Percentiles rank a stretch among this genome's conserved stretches.
phyloP scores from a whole-genome alignment of 768 basidiomycete species.

The Hydnum rufescens region DNA sequence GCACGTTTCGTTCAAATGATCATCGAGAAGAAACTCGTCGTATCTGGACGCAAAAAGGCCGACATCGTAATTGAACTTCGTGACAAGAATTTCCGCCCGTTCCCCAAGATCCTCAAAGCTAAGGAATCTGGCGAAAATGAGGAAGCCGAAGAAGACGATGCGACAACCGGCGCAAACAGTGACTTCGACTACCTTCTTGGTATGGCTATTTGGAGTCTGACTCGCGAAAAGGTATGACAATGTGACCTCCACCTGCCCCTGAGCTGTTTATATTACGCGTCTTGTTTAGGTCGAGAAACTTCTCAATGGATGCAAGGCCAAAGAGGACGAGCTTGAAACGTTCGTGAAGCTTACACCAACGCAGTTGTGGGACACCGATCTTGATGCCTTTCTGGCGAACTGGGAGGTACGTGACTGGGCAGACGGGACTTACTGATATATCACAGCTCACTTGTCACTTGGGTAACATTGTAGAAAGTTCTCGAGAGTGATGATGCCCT shows the following conservation, averaged over 20 bases:
- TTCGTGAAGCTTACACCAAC: slow-evolving; percentile 63
- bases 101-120: slow-evolving; percentile 59
- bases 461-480: slow-evolving; percentile 2
- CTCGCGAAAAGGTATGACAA: slow-evolving; percentile 58
- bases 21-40: slow-evolving; percentile 56
- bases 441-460: background rate
- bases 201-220: slow-evolving; percentile 92
- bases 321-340: slow-evolving; percentile 59
- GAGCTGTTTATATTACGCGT: background rate
- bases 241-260: background rate
- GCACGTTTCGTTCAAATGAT: slow-evolving; percentile 97
- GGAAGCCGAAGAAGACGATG: slow-evolving; percentile 33
- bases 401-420: slow-evolving; percentile 82
- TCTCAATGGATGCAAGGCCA: slow-evolving; percentile 53
- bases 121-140: slow-evolving; percentile 48
- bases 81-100: slow-evolving; percentile 68
- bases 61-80: slow-evolving; percentile 75
- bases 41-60: slow-evolving; percentile 74
- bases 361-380: slow-evolving; percentile 76
- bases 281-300: slow-evolving; percentile 59
- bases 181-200: slow-evolving; percentile 90
- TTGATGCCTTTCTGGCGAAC: slow-evolving; percentile 62
- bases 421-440: slow-evolving; percentile 3
- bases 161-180: slow-evolving; percentile 32
- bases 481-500: slow-evolving; percentile 23